Percentiles rank a stretch among this genome's conserved stretches.
phyloP scores from a whole-genome alignment of 2,329 filamentous ascomycete genomes.

The Lachnellula cervina region DNA sequence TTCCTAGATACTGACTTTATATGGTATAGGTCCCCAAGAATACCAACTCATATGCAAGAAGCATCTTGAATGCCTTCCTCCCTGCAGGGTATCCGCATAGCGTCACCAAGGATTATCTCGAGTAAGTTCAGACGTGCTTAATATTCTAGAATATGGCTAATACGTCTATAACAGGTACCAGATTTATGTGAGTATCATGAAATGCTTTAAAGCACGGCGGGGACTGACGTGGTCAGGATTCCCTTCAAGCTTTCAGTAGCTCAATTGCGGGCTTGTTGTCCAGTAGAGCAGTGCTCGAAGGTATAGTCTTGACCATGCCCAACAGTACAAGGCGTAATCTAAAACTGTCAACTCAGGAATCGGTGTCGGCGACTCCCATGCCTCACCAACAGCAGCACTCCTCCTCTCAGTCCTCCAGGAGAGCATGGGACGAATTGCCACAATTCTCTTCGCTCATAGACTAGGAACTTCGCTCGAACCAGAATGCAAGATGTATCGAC shows the following conservation, averaged over 20 bases:
- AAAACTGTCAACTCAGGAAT: slow-evolving; percentile 42
- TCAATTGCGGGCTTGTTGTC: slow-evolving; percentile 60
- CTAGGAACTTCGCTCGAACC: slow-evolving; percentile 65
- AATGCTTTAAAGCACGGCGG: not conserved
- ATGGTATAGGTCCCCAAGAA: slow-evolving; percentile 19
- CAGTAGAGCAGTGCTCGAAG: slow-evolving; percentile 63
- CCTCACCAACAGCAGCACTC: slow-evolving; percentile 60
- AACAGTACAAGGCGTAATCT: slow-evolving; percentile 2
- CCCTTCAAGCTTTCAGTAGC: slow-evolving; percentile 60
- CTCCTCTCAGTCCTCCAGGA: slow-evolving; percentile 64
- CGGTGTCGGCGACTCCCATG: slow-evolving; percentile 61
- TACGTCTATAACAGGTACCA: slow-evolving; percentile 50
- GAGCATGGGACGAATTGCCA: slow-evolving; percentile 59
- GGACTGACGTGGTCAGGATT: slow-evolving; percentile 41
- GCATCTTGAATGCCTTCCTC: slow-evolving; percentile 56
- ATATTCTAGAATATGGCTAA: slow-evolving; percentile 1
- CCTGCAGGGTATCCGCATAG: slow-evolving; percentile 65
- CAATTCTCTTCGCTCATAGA: slow-evolving; percentile 63
- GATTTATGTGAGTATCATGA: slow-evolving; percentile 53
- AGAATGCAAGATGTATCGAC: slow-evolving; percentile 68
- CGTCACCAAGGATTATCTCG: slow-evolving; percentile 65
- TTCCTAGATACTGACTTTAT: not conserved
- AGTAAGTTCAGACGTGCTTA: slow-evolving; percentile 39
- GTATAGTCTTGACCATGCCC: slow-evolving; percentile 30
- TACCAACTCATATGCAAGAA: slow-evolving; percentile 23